A percentile compares a stretch with the other conserved stretches of the same genome.
Conservation (phyloP, 441 rosid species). For the Mallotus japonicus region DNA sequence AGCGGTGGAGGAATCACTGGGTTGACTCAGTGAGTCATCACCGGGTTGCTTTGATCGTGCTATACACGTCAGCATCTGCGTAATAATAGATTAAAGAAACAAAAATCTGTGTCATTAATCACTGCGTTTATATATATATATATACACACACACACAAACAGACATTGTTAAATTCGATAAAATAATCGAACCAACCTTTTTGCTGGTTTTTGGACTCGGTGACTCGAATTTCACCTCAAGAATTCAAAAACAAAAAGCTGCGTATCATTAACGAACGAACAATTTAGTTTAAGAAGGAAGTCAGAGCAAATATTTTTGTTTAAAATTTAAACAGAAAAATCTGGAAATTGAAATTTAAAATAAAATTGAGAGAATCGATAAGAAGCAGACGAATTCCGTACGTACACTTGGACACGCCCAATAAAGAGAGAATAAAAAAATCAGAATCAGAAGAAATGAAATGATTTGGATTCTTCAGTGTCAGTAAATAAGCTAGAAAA, state of each 20-base stretch:
- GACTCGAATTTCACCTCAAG: constrained; percentile 3
- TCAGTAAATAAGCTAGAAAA: constrained; percentile 16
- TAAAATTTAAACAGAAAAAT: background rate
- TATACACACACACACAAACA: too few relatives aligned
- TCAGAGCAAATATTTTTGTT: background rate
- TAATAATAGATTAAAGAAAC: constrained; percentile 7
- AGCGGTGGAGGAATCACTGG: constrained; percentile 45
- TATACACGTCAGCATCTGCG: constrained; percentile 82
- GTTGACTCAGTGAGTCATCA: constrained; percentile 63
- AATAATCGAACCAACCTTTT: background rate
- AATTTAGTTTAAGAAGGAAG: too few relatives aligned
- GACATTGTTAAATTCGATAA: constrained; percentile 10
- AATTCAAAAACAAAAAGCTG: background rate
- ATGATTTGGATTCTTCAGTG: background rate
- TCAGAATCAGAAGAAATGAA: constrained; percentile 1
- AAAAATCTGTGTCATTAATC: background rate
- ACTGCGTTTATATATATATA: background rate
- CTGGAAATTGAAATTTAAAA: constrained; percentile 1
- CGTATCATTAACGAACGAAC: background rate
- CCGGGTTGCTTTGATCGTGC: constrained; percentile 84
- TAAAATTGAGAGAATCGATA: background rate
- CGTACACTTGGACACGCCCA: background rate
- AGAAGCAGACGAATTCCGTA: constrained; percentile 1
- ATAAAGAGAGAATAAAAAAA: background rate
- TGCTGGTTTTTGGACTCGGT: background rate